Base-by-base conservation (phyloP, 208 protist genomes). In the Wallacemonas rigidus region DNA sequence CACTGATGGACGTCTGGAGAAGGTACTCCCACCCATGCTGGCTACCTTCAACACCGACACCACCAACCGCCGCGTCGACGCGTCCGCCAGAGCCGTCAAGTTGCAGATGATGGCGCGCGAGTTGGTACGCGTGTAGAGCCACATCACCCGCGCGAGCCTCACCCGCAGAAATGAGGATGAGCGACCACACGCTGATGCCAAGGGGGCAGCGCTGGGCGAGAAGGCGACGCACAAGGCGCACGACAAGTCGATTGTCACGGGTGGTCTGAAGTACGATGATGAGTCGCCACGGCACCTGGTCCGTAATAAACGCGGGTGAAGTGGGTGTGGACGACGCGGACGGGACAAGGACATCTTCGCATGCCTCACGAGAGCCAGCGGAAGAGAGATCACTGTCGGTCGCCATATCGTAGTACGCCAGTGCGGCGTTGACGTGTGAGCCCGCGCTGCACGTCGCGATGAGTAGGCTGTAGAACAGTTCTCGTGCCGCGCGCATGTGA, bases 111-210 rank as follows among this genome's bases (percentile, higher is more conserved):
- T 73, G 47, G 62, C 68, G 67, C 14, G 80, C 86, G 39, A 72
- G 44, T 41, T 35, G 14, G 74, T 84, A 87, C 1, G 82, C 86
- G 14, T 65, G 75, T 14, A 92, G 74, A n/a, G 77, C 83, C 36
- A 94, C 70, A 71, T 94, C 89, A 4, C 54, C 78, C 35, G 85
- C 82, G 36, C 84, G 71, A 61, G 60, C 71, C 55, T 89, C 80
- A 8, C 87, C 90, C 9, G 85, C 86, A 9, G 90, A 77, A 44
- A 95, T 84, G 39, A 95, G 83, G 11, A 95, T 45, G 57, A 90
- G 69, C 53, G 78, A 91, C 87, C 90, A 95, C 47, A 87, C 74
- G 60, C 82, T 82, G 17, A 76, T 64, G 41, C 76, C 72, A 1
- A 92, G n/a, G 35, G 71, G 60, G 1, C 41, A 73, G 9, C 74